Percentiles rank a stretch among this genome's conserved stretches.
These are phyloP conservation scores for Pichia exigua DNA, from an alignment of 805 yeast species.

Conservation along the genomic window DNA sequence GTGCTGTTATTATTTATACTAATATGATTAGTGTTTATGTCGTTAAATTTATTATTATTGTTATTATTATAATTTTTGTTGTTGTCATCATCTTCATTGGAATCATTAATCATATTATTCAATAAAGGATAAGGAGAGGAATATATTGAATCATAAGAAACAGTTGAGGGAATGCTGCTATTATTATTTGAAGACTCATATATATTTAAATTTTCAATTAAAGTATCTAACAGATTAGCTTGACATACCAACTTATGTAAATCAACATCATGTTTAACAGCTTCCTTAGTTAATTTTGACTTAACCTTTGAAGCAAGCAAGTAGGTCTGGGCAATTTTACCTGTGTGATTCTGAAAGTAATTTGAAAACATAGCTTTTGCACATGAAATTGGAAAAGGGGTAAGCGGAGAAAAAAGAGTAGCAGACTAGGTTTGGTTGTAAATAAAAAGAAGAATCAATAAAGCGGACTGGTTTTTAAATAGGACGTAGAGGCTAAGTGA, in stretches of 20 bases:
- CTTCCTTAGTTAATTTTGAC: conserved; percentile 54
- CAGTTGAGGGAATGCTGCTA: conserved; percentile 9
- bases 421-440: too few species aligned
- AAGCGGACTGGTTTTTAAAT: too few species aligned
- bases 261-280: conserved; percentile 47
- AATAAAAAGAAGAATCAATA: too few species aligned
- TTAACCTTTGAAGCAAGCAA: conserved; percentile 59
- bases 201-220: conserved; percentile 44
- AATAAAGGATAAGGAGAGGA: conserved; percentile 4
- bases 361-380: not conserved
- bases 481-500: too few species aligned
- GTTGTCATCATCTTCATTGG: conserved; percentile 1
- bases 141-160: conserved; percentile 15
- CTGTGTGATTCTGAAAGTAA: not conserved
- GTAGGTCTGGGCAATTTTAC: conserved; percentile 34
- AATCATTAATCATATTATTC: not conserved
- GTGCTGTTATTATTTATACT: not conserved
- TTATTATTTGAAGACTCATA: conserved; percentile 21
- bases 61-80: conserved; percentile 8
- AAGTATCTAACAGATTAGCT: conserved; percentile 60
- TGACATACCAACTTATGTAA: conserved; percentile 56
- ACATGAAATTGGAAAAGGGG: not conserved
- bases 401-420: not conserved
- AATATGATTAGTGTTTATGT: conserved; percentile 1
- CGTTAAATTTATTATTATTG: too few species aligned